Percentiles rank a stretch among this genome's conserved stretches.
phyloP scores from a whole-genome alignment of 306 rosid species.

The Cucumis melo region DNA sequence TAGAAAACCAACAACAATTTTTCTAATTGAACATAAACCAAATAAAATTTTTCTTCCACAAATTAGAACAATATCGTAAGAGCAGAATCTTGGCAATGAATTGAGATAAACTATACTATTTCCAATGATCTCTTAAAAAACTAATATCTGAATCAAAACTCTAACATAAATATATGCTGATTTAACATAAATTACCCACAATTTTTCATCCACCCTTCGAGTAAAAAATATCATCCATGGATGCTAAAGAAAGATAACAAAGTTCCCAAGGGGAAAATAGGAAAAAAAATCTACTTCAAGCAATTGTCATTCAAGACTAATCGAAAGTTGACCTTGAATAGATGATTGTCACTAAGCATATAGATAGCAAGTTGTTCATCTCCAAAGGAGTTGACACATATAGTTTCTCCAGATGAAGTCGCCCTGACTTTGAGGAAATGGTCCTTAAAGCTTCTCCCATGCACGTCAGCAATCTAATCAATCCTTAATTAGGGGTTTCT shows the following conservation, averaged over 20 bases:
- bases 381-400: slow-evolving; percentile 89
- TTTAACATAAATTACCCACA: neutral
- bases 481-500: slow-evolving; percentile 78
- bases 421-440: slow-evolving; percentile 89
- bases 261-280: neutral
- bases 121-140: neutral
- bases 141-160: neutral
- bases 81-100: neutral
- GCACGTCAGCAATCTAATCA: slow-evolving; percentile 58
- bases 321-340: slow-evolving; percentile 50
- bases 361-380: slow-evolving; percentile 98
- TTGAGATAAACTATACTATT: neutral
- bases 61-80: neutral
- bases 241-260: neutral
- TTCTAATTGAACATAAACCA: too few species aligned
- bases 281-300: neutral
- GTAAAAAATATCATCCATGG: neutral
- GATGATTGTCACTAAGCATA: slow-evolving; percentile 77
- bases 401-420: slow-evolving; percentile 96
- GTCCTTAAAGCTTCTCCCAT: slow-evolving; percentile 97
- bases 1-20: too few species aligned
- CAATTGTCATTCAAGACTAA: neutral
- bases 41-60: too few species aligned
- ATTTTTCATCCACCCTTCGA: neutral
- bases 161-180: neutral